phyloP scores from a whole-genome alignment of 2,329 filamentous ascomycete species.

The Aureobasidium sp. region DNA sequence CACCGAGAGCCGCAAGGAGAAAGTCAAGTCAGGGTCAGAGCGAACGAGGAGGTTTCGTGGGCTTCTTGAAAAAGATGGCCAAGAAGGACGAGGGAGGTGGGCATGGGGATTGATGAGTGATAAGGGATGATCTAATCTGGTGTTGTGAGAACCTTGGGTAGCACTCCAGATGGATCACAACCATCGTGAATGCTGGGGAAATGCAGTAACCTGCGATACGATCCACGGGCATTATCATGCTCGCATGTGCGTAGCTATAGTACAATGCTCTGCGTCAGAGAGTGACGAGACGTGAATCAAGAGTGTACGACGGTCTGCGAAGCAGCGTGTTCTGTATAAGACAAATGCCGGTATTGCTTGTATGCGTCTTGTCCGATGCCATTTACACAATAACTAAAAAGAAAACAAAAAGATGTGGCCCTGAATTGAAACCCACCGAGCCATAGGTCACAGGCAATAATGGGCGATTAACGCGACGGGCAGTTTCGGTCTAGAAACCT shows the following conservation, averaged over 20 bases:
- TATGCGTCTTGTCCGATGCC: no score
- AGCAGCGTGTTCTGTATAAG: no score
- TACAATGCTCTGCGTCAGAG: no score
- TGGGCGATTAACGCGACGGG: constrained; percentile 49
- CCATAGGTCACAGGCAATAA: constrained; percentile 33
- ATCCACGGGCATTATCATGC: no score
- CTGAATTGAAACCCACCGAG: constrained; percentile 48
- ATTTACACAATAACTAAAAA: no score
- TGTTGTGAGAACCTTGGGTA: background rate
- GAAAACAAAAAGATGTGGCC: constrained; percentile 33
- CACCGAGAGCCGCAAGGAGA: constrained; percentile 20
- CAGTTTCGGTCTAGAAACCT: constrained; percentile 39
- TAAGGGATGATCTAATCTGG: background rate
- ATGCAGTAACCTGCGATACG: no score
- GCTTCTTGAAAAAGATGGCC: background rate
- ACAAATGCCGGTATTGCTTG: no score
- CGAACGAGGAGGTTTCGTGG: background rate
- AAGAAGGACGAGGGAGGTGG: constrained; percentile 9
- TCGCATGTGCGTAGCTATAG: no score
- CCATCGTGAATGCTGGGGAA: background rate
- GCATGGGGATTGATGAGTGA: background rate
- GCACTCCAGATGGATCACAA: background rate
- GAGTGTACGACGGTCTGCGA: no score
- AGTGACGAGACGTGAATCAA: no score
- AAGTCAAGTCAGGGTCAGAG: background rate